phyloP scores from a whole-genome alignment of 2,329 filamentous ascomycete genomes.

The Epichloe bromicola region DNA sequence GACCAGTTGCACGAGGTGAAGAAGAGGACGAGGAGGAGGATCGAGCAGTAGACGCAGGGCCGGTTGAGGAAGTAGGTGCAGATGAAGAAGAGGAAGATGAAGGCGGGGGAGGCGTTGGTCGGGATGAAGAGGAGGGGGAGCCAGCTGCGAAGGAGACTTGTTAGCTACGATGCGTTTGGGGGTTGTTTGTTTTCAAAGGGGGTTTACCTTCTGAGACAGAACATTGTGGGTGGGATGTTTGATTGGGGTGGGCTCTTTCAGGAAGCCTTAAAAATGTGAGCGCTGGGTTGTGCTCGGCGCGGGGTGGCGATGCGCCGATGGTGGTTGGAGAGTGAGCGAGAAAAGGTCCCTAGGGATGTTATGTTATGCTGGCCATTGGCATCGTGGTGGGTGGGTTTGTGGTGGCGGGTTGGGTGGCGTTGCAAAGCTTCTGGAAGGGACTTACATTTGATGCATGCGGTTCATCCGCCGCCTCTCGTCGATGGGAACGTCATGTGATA shows the following conservation, averaged over 20 bases:
- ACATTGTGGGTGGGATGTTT: constrained; percentile 29
- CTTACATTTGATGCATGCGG: too few species aligned
- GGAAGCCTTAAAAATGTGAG: too few species aligned
- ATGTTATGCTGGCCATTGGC: too few species aligned
- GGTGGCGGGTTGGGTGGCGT: too few species aligned
- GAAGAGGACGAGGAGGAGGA: constrained; percentile 90
- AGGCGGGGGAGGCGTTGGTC: constrained; percentile 67
- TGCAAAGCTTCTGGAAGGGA: background rate
- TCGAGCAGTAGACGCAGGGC: constrained; percentile 94
- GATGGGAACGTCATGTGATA: too few species aligned
- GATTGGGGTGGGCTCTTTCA: background rate
- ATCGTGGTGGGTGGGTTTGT: too few species aligned
- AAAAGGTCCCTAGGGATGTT: too few species aligned
- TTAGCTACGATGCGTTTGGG: background rate
- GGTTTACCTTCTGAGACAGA: constrained; percentile 46
- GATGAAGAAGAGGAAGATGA: constrained; percentile 79
- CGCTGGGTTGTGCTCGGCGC: too few species aligned
- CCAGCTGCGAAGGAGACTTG: constrained; percentile 44
- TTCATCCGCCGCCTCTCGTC: too few species aligned
- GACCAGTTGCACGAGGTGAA: constrained; percentile 84
- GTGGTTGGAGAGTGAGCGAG: background rate
- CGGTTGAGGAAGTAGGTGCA: constrained; percentile 94
- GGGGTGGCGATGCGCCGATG: too few species aligned
- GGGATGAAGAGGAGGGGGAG: constrained; percentile 80
- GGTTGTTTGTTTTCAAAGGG: background rate